Conservation (phyloP, 2,329 filamentous ascomycete species). For the Clarireedia hainanense region DNA sequence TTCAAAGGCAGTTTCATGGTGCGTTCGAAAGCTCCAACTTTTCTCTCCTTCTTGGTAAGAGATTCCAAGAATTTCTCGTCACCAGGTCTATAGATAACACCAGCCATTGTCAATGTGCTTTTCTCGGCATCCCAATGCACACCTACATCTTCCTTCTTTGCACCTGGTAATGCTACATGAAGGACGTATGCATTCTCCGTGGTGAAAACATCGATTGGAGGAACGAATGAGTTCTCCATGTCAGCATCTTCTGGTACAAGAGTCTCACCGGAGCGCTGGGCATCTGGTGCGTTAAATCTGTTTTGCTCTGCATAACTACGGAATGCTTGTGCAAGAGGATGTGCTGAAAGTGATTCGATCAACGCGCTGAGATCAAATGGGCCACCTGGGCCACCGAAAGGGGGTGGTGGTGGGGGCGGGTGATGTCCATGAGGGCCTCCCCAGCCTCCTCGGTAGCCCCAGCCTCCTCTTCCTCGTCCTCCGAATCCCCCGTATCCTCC, state of each 20-base stretch:
- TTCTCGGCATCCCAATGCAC: slow-evolving; percentile 69
- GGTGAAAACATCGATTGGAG: slow-evolving; percentile 70
- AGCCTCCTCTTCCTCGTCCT: slow-evolving; percentile 13
- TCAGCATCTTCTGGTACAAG: slow-evolving; percentile 18
- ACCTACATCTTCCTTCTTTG: slow-evolving; percentile 69
- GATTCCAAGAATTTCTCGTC: slow-evolving; percentile 61
- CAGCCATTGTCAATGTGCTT: slow-evolving; percentile 56
- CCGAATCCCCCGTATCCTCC: slow-evolving; percentile 6
- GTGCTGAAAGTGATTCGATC: slow-evolving; percentile 19
- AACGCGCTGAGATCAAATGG: slow-evolving; percentile 25
- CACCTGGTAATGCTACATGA: slow-evolving; percentile 68
- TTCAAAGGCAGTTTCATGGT: slow-evolving; percentile 53
- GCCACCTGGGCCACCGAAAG: slow-evolving; percentile 16
- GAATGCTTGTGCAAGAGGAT: slow-evolving; percentile 26
- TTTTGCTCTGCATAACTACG: slow-evolving; percentile 21
- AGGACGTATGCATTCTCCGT: slow-evolving; percentile 57
- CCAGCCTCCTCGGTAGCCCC: slow-evolving; percentile 4
- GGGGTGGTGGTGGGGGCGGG: slow-evolving; percentile 16
- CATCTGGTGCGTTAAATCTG: slow-evolving; percentile 12
- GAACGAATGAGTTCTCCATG: slow-evolving; percentile 42
- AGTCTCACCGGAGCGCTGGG: slow-evolving; percentile 19
- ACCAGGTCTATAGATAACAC: slow-evolving; percentile 63
- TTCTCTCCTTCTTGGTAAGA: slow-evolving; percentile 55
- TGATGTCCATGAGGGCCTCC: slow-evolving; percentile 10
- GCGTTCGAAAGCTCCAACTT: slow-evolving; percentile 67